Percentiles rank a stretch among this genome's conserved stretches.
phyloP scores from a whole-genome alignment of 495 filamentous ascomycete species.

The Aspergillus indologenus region DNA sequence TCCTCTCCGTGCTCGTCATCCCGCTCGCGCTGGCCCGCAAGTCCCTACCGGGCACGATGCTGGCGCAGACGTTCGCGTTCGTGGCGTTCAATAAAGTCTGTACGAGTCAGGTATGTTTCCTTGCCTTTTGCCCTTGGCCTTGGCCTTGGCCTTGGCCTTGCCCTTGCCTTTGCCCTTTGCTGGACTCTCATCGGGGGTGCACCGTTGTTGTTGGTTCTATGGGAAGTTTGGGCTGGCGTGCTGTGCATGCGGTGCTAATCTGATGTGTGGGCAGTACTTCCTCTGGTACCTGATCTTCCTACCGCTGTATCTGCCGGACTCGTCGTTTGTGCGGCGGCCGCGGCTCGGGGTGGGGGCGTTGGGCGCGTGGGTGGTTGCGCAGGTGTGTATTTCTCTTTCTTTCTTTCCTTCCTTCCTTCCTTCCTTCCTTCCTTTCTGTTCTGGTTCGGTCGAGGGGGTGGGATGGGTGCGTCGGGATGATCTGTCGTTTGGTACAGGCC shows the following conservation, averaged over 20 bases:
- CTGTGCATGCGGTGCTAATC: neutral
- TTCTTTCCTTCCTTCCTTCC: neutral
- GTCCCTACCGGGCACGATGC: conserved; percentile 78
- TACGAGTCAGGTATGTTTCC: conserved; percentile 85
- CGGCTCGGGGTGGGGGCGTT: conserved; percentile 60
- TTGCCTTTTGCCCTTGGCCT: neutral
- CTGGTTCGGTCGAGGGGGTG: no score
- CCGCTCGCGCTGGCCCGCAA: conserved; percentile 80
- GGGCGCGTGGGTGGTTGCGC: conserved; percentile 66
- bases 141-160: no score
- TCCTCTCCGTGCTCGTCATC: conserved; percentile 71
- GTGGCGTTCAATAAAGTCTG: conserved; percentile 98
- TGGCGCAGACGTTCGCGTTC: conserved; percentile 98
- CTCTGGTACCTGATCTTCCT: conserved; percentile 95
- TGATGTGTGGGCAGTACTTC: conserved; percentile 68
- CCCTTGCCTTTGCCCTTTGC: no score
- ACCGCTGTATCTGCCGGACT: conserved; percentile 82
- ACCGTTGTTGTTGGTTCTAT: no score
- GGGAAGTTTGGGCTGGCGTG: neutral
- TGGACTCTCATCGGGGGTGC: no score
- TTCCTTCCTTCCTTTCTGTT: neutral
- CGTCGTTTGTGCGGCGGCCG: conserved; percentile 61
- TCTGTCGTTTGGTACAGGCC: neutral
- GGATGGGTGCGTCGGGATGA: no score
- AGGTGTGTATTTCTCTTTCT: conserved; percentile 40